Base-by-base conservation (phyloP, 2,329 filamentous ascomycete genomes). In the Talaromyces islandicus region DNA sequence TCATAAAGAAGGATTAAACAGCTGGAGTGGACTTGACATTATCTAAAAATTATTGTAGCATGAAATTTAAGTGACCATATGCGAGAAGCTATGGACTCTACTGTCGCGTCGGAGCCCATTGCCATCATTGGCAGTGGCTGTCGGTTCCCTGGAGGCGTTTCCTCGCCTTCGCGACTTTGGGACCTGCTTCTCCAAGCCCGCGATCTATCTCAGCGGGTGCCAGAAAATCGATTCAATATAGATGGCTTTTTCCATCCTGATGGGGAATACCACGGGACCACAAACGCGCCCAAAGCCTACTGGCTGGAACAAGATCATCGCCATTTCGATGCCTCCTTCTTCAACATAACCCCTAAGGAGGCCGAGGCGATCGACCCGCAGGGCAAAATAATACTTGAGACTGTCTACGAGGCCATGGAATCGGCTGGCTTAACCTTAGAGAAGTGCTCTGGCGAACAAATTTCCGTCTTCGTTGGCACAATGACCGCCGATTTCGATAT, bases 371-470 rank as follows among this genome's bases (percentile, higher is more conserved):
- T 60, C 7, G 58, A 60, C 27, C 58, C 58, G 17, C 58, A 60
- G 25, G 32, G 48, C 32, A 0, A 75, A 73, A 1, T 78, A 75
- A 56, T 76, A 12, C 24, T 62, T 27, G 60, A 62, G 25, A 38
- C 25, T 7, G 57, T 78, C 0, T 81, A 80, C 62, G 74, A 81
- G 52, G 72, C 73, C 10, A 62, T 64, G 50, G 71, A 64, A 35
- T 38, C 56, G 19, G 64, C 64, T 14, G 66, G 66, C 17, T 46
- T 63, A 11, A 63, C 53, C 60, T 59, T 65, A 46, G 60, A 64
- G 29, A 3, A 51, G 27, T 30, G 71, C 7, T 67, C 66, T 11
- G 19, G 58, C 17, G 30, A 32, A 32, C 30, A 32, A 32, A 73
- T 69, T 17, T 61, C 64, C n/a, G 69, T 71, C 11, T 71, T 67